Conservation (phyloP, 1,139 yeast species). For the Saccharomycopsis crataegensis region DNA sequence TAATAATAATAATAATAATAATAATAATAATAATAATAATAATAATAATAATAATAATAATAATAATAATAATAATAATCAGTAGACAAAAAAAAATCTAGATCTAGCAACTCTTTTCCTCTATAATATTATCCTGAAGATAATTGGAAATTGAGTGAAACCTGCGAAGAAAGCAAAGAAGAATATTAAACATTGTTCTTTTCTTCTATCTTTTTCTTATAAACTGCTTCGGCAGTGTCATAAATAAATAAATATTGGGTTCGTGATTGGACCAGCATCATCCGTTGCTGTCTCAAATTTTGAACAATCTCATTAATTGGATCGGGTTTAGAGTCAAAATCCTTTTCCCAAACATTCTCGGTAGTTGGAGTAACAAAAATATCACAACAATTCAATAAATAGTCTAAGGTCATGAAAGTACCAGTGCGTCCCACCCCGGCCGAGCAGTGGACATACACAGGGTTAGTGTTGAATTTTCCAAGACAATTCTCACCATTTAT, state of each 20-base stretch:
- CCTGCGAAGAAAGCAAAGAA: too few species aligned
- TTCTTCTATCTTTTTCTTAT: slow-evolving; percentile 1
- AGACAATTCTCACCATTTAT: slow-evolving; percentile 9
- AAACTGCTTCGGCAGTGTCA: slow-evolving; percentile 24
- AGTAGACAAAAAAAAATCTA: too few species aligned
- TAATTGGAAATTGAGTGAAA: too few species aligned
- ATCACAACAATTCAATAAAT: slow-evolving; percentile 31
- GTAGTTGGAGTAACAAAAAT: slow-evolving; percentile 4
- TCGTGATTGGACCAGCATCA: slow-evolving; percentile 63
- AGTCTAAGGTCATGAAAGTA: slow-evolving; percentile 64
- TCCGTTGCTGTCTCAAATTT: slow-evolving; percentile 44
- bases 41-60: not conserved
- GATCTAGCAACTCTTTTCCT: too few species aligned
- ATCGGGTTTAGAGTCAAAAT: slow-evolving; percentile 16
- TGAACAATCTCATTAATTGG: slow-evolving; percentile 33
- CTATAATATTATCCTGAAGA: too few species aligned
- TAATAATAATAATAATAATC: not conserved
- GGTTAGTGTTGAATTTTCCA: slow-evolving; percentile 24
- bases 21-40: not conserved
- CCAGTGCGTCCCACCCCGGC: slow-evolving; percentile 88
- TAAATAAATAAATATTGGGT: slow-evolving; percentile 49
- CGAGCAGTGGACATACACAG: slow-evolving; percentile 61
- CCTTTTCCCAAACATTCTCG: slow-evolving; percentile 5
- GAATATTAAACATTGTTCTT: not conserved
- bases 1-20: not conserved